Conservation (phyloP, 1,284 basidiomycete genomes). For the Tilletia horrida region DNA sequence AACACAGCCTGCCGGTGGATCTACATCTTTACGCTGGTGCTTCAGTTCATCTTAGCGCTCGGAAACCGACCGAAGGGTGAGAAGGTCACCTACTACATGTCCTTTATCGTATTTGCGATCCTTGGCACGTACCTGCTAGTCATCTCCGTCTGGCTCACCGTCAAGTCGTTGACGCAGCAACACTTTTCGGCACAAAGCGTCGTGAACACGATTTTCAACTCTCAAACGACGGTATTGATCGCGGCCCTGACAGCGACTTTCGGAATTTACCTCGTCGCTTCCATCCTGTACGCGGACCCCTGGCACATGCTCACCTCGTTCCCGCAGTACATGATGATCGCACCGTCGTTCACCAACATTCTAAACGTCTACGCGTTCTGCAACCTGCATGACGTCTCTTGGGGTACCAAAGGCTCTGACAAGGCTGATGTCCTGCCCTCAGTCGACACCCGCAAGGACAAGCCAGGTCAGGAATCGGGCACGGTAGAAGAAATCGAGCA, state of each 20-base stretch:
- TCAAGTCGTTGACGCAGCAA: conserved; percentile 32
- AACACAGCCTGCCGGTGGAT: conserved; percentile 79
- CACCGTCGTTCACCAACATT: conserved; percentile 87
- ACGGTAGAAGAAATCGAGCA: conserved; percentile 63
- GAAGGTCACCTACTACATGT: conserved; percentile 72
- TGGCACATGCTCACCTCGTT: conserved; percentile 99
- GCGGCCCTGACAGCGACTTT: conserved; percentile 52
- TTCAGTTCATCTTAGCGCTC: conserved; percentile 84
- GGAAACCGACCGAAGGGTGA: conserved; percentile 94
- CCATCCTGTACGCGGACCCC: conserved; percentile 89
- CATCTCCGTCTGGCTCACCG: conserved; percentile 52
- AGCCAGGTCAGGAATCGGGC: conserved; percentile 68
- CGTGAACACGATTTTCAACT: conserved; percentile 36
- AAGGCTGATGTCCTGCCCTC: conserved; percentile 91
- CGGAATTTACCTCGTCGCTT: conserved; percentile 65
- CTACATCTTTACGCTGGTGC: conserved; percentile 79
- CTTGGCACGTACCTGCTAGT: conserved; percentile 49
- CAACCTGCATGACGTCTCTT: conserved; percentile 62
- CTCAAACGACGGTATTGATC: conserved; percentile 47
- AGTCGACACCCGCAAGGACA: conserved; percentile 66
- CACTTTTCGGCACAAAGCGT: conserved; percentile 21
- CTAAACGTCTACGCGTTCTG: conserved; percentile 96
- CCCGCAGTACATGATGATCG: conserved; percentile 77
- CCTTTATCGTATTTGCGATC: conserved; percentile 65
- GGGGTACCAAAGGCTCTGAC: conserved; percentile 95